Evolutionary conservation across 768 basidiomycete species (phyloP).

Genomic region (Sutorius australiensis): DNA sequence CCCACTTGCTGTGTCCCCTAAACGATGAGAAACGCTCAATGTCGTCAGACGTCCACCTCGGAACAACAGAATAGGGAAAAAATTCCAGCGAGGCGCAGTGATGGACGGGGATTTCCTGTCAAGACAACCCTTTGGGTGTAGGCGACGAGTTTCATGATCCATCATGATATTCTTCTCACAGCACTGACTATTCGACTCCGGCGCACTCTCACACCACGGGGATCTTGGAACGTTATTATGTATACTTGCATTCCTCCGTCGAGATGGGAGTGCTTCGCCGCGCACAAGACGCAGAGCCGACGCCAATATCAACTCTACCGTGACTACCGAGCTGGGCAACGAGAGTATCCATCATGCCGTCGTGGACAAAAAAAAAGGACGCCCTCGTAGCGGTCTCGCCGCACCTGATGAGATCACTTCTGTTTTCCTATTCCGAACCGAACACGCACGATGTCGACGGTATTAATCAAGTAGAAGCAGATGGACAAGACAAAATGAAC

Average conservation of each 20-base stretch:
- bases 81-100: conserved; percentile 3
- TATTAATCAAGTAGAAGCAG: conserved; percentile 1
- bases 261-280: background rate
- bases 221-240: conserved; percentile 17
- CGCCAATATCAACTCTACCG: background rate
- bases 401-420: background rate
- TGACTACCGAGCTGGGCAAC: background rate
- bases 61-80: conserved; percentile 3
- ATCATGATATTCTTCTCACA: conserved; percentile 5
- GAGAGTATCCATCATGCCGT: background rate
- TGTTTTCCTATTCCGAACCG: background rate
- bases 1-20: background rate
- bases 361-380: background rate
- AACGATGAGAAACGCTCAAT: background rate
- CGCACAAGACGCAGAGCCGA: background rate
- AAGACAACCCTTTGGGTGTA: conserved; percentile 4
- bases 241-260: conserved; percentile 1
- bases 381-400: background rate
- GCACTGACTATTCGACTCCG: background rate
- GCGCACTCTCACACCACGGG: conserved; percentile 28
- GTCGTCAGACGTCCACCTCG: background rate
- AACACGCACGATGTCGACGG: conserved; percentile 3
- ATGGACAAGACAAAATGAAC: conserved; percentile 4
- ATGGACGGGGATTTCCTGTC: conserved; percentile 9
- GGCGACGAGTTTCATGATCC: conserved; percentile 5